Percentiles rank a stretch among this genome's conserved stretches.
phyloP scores from a whole-genome alignment of 129 eudicot genomes.

The Logfia minima region DNA sequence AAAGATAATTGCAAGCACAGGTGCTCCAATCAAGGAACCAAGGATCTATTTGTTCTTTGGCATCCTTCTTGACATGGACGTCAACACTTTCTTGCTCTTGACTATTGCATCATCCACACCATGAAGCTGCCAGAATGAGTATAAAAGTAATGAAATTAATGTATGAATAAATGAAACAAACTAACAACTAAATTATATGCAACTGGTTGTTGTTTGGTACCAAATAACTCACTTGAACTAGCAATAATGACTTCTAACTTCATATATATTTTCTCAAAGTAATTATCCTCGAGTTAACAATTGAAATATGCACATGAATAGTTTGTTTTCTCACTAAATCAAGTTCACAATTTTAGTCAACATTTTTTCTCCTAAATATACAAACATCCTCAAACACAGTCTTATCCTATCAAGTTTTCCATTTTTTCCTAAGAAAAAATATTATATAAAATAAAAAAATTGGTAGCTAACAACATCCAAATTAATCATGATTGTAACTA shows the following conservation, averaged over 20 bases:
- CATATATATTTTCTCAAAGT: not conserved
- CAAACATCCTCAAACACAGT: not conserved
- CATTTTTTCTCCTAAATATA: not conserved
- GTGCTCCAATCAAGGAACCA: constrained; percentile 79
- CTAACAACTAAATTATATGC: not conserved
- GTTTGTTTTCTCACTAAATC: no score
- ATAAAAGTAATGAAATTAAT: not conserved
- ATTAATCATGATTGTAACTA: not conserved
- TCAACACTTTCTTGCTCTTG: constrained; percentile 87
- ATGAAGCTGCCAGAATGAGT: constrained; percentile 67
- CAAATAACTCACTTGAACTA: not conserved
- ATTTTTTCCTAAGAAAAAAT: no score
- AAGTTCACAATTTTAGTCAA: not conserved
- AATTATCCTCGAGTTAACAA: not conserved
- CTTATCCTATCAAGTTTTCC: not conserved
- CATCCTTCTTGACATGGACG: constrained; percentile 84
- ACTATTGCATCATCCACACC: constrained; percentile 94
- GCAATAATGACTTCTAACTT: not conserved
- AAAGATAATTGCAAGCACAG: constrained; percentile 71
- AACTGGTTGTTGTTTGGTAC: not conserved
- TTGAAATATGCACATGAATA: not conserved
- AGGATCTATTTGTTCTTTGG: constrained; percentile 84
- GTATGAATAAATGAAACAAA: not conserved
- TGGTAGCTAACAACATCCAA: not conserved
- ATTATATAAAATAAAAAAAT: not conserved